A percentile compares a stretch with the other conserved stretches of the same genome.
These are phyloP conservation scores for Marasmius fiardii DNA, from an alignment of 1,284 basidiomycete genomes.

Conservation along the genomic window DNA sequence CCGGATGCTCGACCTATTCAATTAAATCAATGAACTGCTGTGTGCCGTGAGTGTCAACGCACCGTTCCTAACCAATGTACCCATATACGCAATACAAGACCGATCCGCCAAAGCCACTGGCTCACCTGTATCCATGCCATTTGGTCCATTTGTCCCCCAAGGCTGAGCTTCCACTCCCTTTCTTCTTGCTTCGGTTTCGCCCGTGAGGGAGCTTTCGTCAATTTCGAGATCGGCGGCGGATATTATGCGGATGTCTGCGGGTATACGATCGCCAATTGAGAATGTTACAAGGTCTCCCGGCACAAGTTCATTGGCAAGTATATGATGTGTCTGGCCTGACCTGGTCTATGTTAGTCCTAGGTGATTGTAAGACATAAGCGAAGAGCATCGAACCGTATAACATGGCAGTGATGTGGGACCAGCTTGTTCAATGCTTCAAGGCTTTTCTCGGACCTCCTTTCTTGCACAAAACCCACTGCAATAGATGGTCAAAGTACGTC, in stretches of 20 bases:
- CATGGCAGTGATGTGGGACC: constrained; percentile 93
- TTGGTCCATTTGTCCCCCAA: constrained; percentile 25
- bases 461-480: constrained; percentile 94
- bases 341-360: constrained; percentile 46
- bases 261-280: constrained; percentile 90
- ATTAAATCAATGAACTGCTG: constrained; percentile 8
- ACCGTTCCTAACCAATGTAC: constrained; percentile 93
- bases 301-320: constrained; percentile 92
- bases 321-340: constrained; percentile 73
- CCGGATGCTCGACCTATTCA: constrained; percentile 76
- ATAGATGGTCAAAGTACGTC: no score
- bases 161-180: constrained; percentile 55
- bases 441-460: constrained; percentile 92
- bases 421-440: constrained; percentile 95
- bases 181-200: constrained; percentile 82
- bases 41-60: constrained; percentile 18
- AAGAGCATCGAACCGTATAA: constrained; percentile 59
- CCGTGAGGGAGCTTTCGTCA: constrained; percentile 94
- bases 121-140: constrained; percentile 30
- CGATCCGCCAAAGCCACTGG: constrained; percentile 81
- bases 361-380: constrained; percentile 4
- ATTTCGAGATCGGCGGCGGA: constrained; percentile 84
- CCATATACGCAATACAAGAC: constrained; percentile 93
- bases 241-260: constrained; percentile 87
- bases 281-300: constrained; percentile 94